Base-by-base conservation (phyloP, 768 basidiomycete species). In the Russula sp. region DNA sequence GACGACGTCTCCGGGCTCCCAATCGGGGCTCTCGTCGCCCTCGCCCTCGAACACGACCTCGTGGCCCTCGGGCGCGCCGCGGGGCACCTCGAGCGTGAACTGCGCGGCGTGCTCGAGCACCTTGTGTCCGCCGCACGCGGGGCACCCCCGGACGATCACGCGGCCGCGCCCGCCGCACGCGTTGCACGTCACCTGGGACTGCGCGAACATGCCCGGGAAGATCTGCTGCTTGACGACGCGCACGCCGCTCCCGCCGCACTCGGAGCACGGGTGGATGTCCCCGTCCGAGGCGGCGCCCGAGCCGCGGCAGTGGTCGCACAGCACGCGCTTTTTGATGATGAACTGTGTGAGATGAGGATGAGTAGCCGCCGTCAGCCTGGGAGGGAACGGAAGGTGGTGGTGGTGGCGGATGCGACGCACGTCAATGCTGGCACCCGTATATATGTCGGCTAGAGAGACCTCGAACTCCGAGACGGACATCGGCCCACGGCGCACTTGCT, bases 231-330 rank as follows among this genome's bases (percentile, higher is more conserved):
- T 87, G 53, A 87, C 82, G 27, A 97, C 73, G 71, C 90, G 88
- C 57, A 96, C 81, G 42, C 97, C 97, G 54, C 84, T 78, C 20
- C 97, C 97, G 57, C 84, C 81, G 71, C 97, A 99, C 11, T 82
- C 82, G 3, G 83, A 73, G 72, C 97, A 99, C n/a, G 83, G 81
- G 70, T 93, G 90, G 53, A 97, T 90, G 71, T 97, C 91, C 7
- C 82, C 74, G 62, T 93, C 91, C 0, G 92, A 90, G 1, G 93
- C 89, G 0, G 97, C 97, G 27, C 97, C 97, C 0, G 92, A 86
- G 27, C 97, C 97, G 71, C 94, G 87, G 76, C 97, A 99, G 72
- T 97, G 91, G 74, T 98, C 94, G 71, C 97, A 99, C 18, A 99
- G 86, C 40, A 96, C 84, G 57, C 86, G 85, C 72, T 96, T 95